A percentile compares a stretch with the other conserved stretches of the same genome.
Evolutionary conservation across 805 yeast species (phyloP).

Genomic region (Jamesozyma spencerorum): DNA sequence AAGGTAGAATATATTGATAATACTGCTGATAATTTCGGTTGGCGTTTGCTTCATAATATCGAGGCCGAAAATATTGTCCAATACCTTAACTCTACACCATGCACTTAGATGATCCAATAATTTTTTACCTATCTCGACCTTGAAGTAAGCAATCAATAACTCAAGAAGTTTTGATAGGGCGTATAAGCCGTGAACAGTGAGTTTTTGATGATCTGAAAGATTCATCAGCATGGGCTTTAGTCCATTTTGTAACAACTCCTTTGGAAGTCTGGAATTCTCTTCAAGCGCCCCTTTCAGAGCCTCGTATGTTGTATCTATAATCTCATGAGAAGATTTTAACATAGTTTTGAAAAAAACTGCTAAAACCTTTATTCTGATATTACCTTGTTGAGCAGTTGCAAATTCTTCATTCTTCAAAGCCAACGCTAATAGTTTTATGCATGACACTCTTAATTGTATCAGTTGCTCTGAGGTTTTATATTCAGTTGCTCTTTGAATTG

Average conservation of each 20-base stretch:
- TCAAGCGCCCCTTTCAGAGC: constrained; percentile 78
- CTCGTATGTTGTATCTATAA: constrained; percentile 86
- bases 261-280: constrained; percentile 82
- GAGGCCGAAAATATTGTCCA: constrained; percentile 68
- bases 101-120: constrained; percentile 88
- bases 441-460: constrained; percentile 78
- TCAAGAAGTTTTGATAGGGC: constrained; percentile 84
- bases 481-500: constrained; percentile 77
- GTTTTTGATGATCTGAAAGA: constrained; percentile 82
- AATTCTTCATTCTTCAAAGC: constrained; percentile 83
- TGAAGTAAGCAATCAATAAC: constrained; percentile 80
- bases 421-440: constrained; percentile 71
- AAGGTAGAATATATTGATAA: constrained; percentile 81
- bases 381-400: constrained; percentile 61
- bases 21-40: constrained; percentile 80
- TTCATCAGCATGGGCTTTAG: constrained; percentile 93
- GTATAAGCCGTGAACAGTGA: constrained; percentile 82
- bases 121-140: constrained; percentile 93
- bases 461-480: constrained; percentile 83
- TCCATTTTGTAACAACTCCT: constrained; percentile 90
- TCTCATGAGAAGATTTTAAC: constrained; percentile 73
- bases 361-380: constrained; percentile 72
- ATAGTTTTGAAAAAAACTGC: constrained; percentile 93
- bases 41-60: constrained; percentile 74
- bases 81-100: constrained; percentile 80